Conservation (phyloP, 495 filamentous ascomycete species). For the Parachaetomium inaequale region DNA sequence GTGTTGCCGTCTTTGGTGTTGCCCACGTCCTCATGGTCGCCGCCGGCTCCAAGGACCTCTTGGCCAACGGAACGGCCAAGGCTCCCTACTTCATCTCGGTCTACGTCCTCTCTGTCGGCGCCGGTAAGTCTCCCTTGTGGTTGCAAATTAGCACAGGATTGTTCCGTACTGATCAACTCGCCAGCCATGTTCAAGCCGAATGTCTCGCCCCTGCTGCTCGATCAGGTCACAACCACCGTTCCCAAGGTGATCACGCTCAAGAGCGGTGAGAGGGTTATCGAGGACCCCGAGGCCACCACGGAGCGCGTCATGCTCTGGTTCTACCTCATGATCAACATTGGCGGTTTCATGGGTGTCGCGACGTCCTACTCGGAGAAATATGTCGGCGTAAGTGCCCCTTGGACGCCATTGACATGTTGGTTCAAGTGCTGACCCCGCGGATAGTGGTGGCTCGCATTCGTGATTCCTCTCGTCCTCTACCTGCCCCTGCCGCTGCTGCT, state of each 20-base stretch:
- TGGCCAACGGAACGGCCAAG: constrained; percentile 54
- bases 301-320: constrained; percentile 63
- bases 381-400: constrained; percentile 42
- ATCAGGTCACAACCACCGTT: constrained; percentile 52
- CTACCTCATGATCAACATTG: constrained; percentile 64
- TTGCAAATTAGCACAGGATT: background rate
- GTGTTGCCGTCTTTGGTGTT: constrained; percentile 59
- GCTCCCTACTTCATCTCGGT: constrained; percentile 57
- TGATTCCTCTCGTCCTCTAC: constrained; percentile 63
- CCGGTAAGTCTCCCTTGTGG: constrained; percentile 53
- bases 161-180: background rate
- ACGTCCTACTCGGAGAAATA: constrained; percentile 49
- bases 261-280: constrained; percentile 53
- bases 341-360: constrained; percentile 56
- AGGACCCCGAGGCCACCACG: constrained; percentile 58
- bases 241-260: constrained; percentile 44
- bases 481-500: constrained; percentile 54
- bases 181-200: constrained; percentile 61
- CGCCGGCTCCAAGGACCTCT: constrained; percentile 56
- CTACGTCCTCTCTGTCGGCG: constrained; percentile 57
- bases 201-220: constrained; percentile 58
- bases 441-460: constrained; percentile 67
- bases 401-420: background rate
- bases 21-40: constrained; percentile 63
- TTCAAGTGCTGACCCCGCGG: background rate